phyloP scores from a whole-genome alignment of 2,329 filamentous ascomycete genomes.

The Claviceps maximensis region DNA sequence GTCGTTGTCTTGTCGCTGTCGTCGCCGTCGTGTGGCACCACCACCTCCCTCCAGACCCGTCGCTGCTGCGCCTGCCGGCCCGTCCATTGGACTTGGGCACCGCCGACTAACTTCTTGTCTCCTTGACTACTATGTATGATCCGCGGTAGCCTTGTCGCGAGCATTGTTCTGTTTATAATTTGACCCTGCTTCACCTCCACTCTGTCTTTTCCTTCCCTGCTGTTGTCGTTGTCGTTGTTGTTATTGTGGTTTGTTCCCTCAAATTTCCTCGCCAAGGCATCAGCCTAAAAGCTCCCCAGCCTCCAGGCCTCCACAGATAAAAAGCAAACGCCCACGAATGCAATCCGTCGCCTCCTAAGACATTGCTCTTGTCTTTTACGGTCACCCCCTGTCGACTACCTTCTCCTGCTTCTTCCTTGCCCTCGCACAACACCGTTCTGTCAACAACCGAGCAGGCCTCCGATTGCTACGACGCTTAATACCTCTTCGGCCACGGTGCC shows the following conservation, averaged over 20 bases:
- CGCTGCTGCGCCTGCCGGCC: background rate
- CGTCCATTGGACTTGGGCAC: background rate
- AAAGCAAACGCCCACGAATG: background rate
- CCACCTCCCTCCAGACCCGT: background rate
- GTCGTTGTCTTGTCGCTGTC: background rate
- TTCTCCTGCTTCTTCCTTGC: background rate
- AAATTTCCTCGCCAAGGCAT: background rate
- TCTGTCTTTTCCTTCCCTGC: background rate
- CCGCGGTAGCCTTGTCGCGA: background rate
- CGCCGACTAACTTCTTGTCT: background rate
- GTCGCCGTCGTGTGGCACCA: constrained; percentile 2
- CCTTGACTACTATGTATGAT: background rate
- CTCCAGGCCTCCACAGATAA: background rate
- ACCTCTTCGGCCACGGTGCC: constrained; percentile 5
- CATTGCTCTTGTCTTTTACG: background rate
- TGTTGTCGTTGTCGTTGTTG: too few relatives aligned
- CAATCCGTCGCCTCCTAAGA: background rate
- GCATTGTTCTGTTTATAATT: background rate
- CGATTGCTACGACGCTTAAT: constrained; percentile 1
- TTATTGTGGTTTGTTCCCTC: background rate
- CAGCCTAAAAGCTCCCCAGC: too few relatives aligned
- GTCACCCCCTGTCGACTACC: background rate
- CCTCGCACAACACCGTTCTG: background rate
- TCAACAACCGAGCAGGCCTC: background rate
- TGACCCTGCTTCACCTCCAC: background rate